phyloP scores from a whole-genome alignment of 192 early-diverging fungal genomes.

The Backusella tuberculispora region DNA sequence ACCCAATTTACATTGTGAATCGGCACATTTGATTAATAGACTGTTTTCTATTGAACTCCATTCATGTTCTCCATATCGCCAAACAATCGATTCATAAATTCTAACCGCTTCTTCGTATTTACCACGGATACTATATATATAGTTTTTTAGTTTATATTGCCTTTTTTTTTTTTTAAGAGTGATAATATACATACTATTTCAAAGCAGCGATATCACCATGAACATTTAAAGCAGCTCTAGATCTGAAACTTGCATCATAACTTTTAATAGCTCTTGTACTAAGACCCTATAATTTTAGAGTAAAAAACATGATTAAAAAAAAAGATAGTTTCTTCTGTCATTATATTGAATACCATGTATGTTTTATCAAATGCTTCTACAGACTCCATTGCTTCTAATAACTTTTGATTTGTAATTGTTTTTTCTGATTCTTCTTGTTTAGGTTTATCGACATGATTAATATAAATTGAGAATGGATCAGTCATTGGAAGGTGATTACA shows the following conservation, averaged over 20 bases:
- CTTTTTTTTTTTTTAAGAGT: neutral
- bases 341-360: constrained; percentile 61
- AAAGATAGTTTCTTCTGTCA: no score
- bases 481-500: constrained; percentile 57
- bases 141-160: neutral
- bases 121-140: constrained; percentile 54
- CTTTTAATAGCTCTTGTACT: constrained; percentile 69
- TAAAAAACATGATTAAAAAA: neutral
- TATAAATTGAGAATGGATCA: constrained; percentile 57
- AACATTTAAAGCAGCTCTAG: constrained; percentile 62
- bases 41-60: constrained; percentile 73
- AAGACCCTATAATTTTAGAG: constrained; percentile 46
- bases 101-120: constrained; percentile 67
- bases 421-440: constrained; percentile 32
- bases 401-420: constrained; percentile 66
- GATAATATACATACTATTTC: constrained; percentile 63
- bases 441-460: constrained; percentile 41
- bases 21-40: constrained; percentile 67
- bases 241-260: constrained; percentile 68
- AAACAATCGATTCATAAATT: constrained; percentile 63
- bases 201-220: constrained; percentile 79
- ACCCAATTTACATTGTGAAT: constrained; percentile 61
- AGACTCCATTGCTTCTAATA: constrained; percentile 60
- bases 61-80: constrained; percentile 55
- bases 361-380: constrained; percentile 71